These are phyloP conservation scores for Colletotrichum chrysophilum DNA, from an alignment of 2,329 filamentous ascomycete species.

Conservation along the genomic window DNA sequence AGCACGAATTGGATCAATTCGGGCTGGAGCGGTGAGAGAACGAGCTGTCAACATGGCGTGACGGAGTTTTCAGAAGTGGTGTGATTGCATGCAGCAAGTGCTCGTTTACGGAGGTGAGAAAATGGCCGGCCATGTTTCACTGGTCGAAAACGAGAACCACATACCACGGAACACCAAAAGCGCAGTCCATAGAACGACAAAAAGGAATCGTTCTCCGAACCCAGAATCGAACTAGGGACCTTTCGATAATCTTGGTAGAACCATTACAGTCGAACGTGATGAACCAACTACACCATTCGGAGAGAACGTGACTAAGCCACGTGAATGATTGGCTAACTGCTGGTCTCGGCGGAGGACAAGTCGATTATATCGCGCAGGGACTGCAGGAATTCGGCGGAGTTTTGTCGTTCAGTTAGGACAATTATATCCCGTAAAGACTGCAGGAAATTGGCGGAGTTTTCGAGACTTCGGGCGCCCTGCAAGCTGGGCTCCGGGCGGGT, in stretches of 20 bases:
- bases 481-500: neutral
- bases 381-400: neutral
- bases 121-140: neutral
- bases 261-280: slow-evolving; percentile 15
- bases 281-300: slow-evolving; percentile 17
- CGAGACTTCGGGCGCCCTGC: neutral
- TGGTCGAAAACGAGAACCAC: fast-evolving
- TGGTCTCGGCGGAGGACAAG: neutral
- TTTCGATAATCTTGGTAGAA: slow-evolving; percentile 4
- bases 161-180: neutral
- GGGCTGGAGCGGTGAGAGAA: neutral
- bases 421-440: neutral
- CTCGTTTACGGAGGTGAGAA: neutral
- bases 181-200: neutral
- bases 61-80: neutral
- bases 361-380: neutral
- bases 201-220: neutral
- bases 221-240: slow-evolving; percentile 14
- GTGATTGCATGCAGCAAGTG: neutral
- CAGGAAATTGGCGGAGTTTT: neutral
- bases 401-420: fast-evolving
- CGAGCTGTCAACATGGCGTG: neutral
- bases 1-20: neutral
- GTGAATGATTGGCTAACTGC: slow-evolving; percentile 6
- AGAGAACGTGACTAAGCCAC: neutral